These are phyloP conservation scores for Penicillium palitans DNA, from an alignment of 2,329 filamentous ascomycete genomes.

Conservation along the genomic window DNA sequence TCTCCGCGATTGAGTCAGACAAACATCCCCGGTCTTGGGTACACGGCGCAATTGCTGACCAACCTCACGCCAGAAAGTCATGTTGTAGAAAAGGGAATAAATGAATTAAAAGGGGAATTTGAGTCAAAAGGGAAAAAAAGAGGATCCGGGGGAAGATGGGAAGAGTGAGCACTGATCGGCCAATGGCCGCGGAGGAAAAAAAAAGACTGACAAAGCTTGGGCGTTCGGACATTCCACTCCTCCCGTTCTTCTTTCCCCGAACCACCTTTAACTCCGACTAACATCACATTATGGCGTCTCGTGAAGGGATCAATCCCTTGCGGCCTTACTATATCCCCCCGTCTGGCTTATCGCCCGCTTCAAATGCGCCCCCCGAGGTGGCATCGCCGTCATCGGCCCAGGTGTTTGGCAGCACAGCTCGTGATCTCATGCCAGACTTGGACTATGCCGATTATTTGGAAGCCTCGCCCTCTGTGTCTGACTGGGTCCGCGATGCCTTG, in stretches of 20 bases:
- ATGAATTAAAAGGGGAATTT: slow-evolving; percentile 8
- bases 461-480: slow-evolving; percentile 70
- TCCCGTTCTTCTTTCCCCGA: slow-evolving; percentile 21
- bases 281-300: slow-evolving; percentile 46
- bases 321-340: slow-evolving; percentile 65
- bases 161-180: slow-evolving; percentile 16
- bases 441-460: slow-evolving; percentile 91
- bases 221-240: slow-evolving; percentile 19
- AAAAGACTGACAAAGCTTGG: slow-evolving; percentile 27
- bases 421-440: slow-evolving; percentile 83
- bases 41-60: slow-evolving; percentile 46
- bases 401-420: slow-evolving; percentile 64
- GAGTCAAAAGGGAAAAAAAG: slow-evolving; percentile 18
- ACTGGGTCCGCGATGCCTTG: slow-evolving; percentile 72
- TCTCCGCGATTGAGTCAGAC: slow-evolving; percentile 32
- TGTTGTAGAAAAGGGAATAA: slow-evolving; percentile 17
- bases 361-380: slow-evolving; percentile 34
- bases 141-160: slow-evolving; percentile 24
- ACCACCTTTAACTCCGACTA: slow-evolving; percentile 16
- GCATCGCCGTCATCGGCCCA: slow-evolving; percentile 46
- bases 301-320: slow-evolving; percentile 59
- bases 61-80: slow-evolving; percentile 39
- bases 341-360: slow-evolving; percentile 56
- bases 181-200: slow-evolving; percentile 28
- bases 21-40: slow-evolving; percentile 56